phyloP scores from a whole-genome alignment of 345 rosid genomes.

The Alliaria petiolata region DNA sequence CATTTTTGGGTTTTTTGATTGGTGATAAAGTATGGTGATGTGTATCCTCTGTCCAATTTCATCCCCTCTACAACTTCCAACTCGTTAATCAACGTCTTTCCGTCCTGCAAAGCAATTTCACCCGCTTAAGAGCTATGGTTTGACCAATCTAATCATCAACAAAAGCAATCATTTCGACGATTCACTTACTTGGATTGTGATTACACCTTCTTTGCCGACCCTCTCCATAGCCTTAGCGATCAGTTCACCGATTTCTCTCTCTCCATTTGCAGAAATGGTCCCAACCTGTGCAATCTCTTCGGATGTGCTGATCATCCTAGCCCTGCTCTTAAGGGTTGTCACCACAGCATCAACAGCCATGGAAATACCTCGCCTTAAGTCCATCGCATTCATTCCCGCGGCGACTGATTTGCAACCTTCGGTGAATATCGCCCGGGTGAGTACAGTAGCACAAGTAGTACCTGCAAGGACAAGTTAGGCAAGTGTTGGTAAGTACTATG shows the following conservation, averaged over 20 bases:
- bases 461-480: too few species aligned
- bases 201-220: conserved; percentile 98
- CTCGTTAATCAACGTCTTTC: conserved; percentile 86
- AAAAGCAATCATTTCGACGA: neutral
- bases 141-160: neutral
- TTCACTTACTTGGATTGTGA: conserved; percentile 75
- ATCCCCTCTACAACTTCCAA: conserved; percentile 97
- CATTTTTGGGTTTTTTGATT: conserved; percentile 91
- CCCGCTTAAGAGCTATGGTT: neutral
- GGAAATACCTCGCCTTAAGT: conserved; percentile 74
- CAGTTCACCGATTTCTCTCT: conserved; percentile 91
- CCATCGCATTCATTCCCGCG: conserved; percentile 99
- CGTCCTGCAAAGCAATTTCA: conserved; percentile 54
- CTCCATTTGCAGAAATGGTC: conserved; percentile 95
- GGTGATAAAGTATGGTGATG: conserved; percentile 88
- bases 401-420: conserved; percentile 99
- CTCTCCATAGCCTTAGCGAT: conserved; percentile 99
- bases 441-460: conserved; percentile 82
- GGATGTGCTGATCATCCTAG: conserved; percentile 92
- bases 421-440: conserved; percentile 74
- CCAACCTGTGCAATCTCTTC: conserved; percentile 99
- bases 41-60: conserved; percentile 95
- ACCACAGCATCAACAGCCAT: conserved; percentile 95
- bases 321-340: conserved; percentile 76
- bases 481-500: too few species aligned